These are phyloP conservation scores for Wickerhamomyces sydowiorum DNA, from an alignment of 805 yeast species.

Conservation along the genomic window DNA sequence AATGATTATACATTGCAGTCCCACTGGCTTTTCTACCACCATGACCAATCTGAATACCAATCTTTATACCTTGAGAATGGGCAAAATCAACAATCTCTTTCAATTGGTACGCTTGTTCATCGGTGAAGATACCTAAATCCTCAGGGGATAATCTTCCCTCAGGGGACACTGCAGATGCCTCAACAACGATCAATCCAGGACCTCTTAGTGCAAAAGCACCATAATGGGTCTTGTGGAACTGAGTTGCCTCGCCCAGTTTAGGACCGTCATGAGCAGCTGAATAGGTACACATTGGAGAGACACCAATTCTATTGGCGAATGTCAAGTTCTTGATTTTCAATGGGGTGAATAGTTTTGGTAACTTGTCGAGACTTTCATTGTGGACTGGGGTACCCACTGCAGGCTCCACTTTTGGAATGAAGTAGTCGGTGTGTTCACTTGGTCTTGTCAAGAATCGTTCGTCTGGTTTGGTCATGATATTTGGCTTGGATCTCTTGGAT, in stretches of 20 bases:
- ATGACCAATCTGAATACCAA: slow-evolving; percentile 52
- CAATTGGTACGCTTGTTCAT: slow-evolving; percentile 38
- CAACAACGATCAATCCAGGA: slow-evolving; percentile 42
- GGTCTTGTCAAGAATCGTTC: too few species aligned
- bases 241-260: slow-evolving; percentile 34
- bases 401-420: background rate
- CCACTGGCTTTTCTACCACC: slow-evolving; percentile 46
- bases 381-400: background rate
- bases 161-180: slow-evolving; percentile 36
- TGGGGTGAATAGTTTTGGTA: slow-evolving; percentile 18
- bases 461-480: too few species aligned
- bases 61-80: slow-evolving; percentile 37
- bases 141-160: slow-evolving; percentile 38
- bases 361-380: background rate
- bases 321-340: slow-evolving; percentile 11
- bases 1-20: slow-evolving; percentile 25
- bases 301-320: slow-evolving; percentile 47
- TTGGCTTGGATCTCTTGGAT: too few species aligned
- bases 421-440: background rate
- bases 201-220: slow-evolving; percentile 43
- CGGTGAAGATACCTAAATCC: slow-evolving; percentile 46
- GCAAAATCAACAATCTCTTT: slow-evolving; percentile 37
- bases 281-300: slow-evolving; percentile 53
- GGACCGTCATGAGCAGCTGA: slow-evolving; percentile 26
- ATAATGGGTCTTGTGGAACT: slow-evolving; percentile 44